Evolutionary conservation across 768 basidiomycete genomes (phyloP).

Genomic region (Russula compacta): DNA sequence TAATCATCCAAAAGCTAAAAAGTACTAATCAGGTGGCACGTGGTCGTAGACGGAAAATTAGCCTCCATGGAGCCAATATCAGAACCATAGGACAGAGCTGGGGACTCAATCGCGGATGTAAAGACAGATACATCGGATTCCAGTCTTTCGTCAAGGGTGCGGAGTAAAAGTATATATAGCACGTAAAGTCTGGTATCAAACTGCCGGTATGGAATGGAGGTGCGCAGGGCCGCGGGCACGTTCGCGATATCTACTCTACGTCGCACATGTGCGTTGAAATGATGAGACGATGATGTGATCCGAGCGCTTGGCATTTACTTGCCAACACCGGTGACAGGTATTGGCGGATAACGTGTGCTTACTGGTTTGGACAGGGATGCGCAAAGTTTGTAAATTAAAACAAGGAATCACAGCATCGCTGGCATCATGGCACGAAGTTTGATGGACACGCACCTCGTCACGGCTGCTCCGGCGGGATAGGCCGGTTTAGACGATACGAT

Average conservation of each 20-base stretch:
- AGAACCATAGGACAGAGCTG: not conserved
- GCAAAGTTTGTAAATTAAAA: not conserved
- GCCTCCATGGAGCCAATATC: not conserved
- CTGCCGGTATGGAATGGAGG: not conserved
- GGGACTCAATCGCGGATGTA: not conserved
- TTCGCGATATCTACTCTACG: not conserved
- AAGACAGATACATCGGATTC: not conserved
- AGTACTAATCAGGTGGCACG: not conserved
- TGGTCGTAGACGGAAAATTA: not conserved
- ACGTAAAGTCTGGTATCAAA: not conserved
- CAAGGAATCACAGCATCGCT: not conserved
- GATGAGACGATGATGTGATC: not conserved
- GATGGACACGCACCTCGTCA: not conserved
- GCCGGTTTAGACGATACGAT: not conserved
- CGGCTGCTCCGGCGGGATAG: not conserved
- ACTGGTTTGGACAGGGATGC: not conserved
- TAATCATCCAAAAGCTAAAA: constrained; percentile 2
- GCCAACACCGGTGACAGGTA: not conserved
- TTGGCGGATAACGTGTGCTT: constrained; percentile 3
- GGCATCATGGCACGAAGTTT: not conserved
- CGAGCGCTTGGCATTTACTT: not conserved
- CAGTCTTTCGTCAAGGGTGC: too few species aligned
- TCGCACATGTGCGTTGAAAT: constrained; percentile 1
- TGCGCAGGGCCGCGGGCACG: not conserved
- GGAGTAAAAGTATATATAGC: not conserved